Percentiles rank a stretch among this genome's conserved stretches.
Conservation (phyloP, 257 asterid species). For the Coffea canephora region DNA sequence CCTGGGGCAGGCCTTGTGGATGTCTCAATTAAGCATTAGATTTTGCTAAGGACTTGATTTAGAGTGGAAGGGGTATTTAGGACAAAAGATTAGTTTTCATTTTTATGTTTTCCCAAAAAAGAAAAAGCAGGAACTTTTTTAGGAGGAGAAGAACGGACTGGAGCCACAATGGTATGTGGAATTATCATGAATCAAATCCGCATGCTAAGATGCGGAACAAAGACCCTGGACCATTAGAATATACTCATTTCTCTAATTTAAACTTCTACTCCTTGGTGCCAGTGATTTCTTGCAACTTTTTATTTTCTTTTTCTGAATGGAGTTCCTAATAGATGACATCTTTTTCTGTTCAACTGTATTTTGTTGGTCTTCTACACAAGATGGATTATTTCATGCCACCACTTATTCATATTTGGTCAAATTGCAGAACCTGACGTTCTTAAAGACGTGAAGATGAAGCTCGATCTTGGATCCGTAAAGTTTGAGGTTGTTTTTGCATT, state of each 20-base stretch:
- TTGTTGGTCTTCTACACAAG: background rate
- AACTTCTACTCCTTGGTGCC: background rate
- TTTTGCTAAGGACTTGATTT: too few species aligned
- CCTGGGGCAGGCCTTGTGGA: background rate
- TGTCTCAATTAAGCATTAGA: background rate
- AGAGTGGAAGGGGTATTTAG: background rate
- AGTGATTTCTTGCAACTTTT: background rate
- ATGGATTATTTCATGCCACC: background rate
- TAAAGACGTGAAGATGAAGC: slow-evolving; percentile 91
- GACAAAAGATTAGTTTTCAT: background rate
- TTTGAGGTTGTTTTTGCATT: slow-evolving; percentile 59
- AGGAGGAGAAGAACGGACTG: background rate
- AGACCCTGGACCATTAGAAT: background rate
- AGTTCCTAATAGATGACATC: background rate
- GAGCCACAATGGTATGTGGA: background rate
- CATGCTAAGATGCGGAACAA: background rate
- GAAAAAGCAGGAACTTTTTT: too few species aligned
- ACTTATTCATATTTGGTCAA: slow-evolving; percentile 6
- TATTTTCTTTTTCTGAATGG: background rate
- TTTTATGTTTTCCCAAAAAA: too few species aligned
- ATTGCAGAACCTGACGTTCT: slow-evolving; percentile 90
- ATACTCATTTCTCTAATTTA: background rate
- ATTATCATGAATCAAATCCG: background rate
- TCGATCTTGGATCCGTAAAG: slow-evolving; percentile 85
- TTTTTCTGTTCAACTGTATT: background rate